Base-by-base conservation (phyloP, 2,329 filamentous ascomycete genomes). In the Fusarium brevicatenulatum region DNA sequence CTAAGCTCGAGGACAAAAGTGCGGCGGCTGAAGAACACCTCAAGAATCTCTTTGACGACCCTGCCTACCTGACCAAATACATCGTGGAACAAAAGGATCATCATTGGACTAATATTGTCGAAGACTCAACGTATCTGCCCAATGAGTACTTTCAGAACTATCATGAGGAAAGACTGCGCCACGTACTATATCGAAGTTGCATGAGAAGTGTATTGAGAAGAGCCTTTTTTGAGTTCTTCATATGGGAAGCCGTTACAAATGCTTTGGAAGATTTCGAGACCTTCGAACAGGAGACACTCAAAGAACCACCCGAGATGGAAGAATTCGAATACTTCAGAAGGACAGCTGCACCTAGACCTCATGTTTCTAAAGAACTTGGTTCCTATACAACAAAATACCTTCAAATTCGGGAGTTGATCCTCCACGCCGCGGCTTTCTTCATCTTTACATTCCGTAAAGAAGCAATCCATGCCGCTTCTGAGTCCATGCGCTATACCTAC, bases 401-500 rank as follows among this genome's bases (percentile, higher is more conserved):
- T 19, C 3, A 8, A 15, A 13, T 68, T 7, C 55, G 64, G 13
- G 18, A 44, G 11, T 23, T 71, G 16, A 34, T 78, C 21, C 56
- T 72, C 34, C 67, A 74, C 21, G 63, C 66, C 15, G 76, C 73
- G 2, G 32, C 62, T 18, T 76, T 75, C 32, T 75, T 71, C 28
- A 37, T 77, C 19, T 66, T 68, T 39, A 70, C 76, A 25, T 78
- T 78, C 25, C 66, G 75, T 16, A 73, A 70, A n/a, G 69, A 74
- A 53, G 65, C 65, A 9, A 71, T 77, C 19, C 76, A 78, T 28
- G 74, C 68, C 30, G 63, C 72, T 11, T 74, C 66, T 19, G 39
- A 64, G n/a, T 46, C 62, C 2, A 77, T 77, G 65, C 63, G 72
- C 36, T 39, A 70, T 18, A 54, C 63, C 19, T 75, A 54, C 19